phyloP scores from a whole-genome alignment of 495 filamentous ascomycete genomes.

The Aspergillus conjunctus region DNA sequence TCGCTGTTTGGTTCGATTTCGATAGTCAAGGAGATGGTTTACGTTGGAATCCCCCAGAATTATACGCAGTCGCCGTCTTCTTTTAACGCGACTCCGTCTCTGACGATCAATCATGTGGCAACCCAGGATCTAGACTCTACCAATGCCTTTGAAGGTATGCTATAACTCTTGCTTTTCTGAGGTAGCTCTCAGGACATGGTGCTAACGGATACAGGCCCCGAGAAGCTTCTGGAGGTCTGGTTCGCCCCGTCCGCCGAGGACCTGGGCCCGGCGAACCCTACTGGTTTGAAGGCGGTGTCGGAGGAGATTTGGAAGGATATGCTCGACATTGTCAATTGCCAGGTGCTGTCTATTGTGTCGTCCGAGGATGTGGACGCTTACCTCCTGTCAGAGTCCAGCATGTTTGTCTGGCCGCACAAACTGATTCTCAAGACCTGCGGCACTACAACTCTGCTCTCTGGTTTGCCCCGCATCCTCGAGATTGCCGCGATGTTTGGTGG shows the following conservation, averaged over 20 bases:
- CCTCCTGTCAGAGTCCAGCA: conserved; percentile 94
- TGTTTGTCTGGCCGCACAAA: conserved; percentile 99
- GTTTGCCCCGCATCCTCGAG: conserved; percentile 84
- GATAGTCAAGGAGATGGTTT: conserved; percentile 72
- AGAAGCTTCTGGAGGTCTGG: conserved; percentile 99
- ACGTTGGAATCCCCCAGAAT: conserved; percentile 72
- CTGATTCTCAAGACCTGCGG: conserved; percentile 98
- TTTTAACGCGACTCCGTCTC: conserved; percentile 73
- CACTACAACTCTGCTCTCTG: conserved; percentile 90
- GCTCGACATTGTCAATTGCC: conserved; percentile 97
- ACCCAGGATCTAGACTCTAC: conserved; percentile 92
- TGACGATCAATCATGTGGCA: conserved; percentile 96
- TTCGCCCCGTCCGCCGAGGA: conserved; percentile 82
- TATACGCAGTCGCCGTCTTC: conserved; percentile 80
- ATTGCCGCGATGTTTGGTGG: conserved; percentile 87
- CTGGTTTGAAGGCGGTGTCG: conserved; percentile 84
- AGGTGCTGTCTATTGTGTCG: conserved; percentile 90
- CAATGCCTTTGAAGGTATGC: conserved; percentile 92
- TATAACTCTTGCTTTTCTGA: not conserved
- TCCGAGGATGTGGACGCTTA: conserved; percentile 98
- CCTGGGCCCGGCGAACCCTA: conserved; percentile 65
- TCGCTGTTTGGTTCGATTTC: not conserved
- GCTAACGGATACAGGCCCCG: conserved; percentile 63
- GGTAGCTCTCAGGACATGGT: not conserved
- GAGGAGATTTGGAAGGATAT: conserved; percentile 91